Evolutionary conservation across 495 filamentous ascomycete species (phyloP).

Genomic region (Chaetomium fimeti): DNA sequence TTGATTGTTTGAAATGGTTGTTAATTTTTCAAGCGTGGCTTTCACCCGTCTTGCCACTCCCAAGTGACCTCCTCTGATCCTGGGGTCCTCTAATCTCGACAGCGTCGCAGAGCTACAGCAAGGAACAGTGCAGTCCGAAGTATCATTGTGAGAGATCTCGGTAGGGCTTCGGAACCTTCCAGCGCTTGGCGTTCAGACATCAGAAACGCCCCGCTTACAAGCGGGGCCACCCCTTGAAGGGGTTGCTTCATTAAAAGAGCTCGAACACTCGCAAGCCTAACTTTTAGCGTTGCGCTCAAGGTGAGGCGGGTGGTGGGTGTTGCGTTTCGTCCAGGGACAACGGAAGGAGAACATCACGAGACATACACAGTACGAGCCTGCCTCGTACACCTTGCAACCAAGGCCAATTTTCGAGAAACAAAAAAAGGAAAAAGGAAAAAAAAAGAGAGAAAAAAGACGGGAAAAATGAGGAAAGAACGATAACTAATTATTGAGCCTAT

Average conservation of each 20-base stretch:
- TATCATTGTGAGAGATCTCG: conserved; percentile 1
- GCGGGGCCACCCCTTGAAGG: conserved; percentile 21
- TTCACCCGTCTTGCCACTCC: neutral
- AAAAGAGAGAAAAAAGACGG: no score
- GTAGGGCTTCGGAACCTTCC: conserved; percentile 6
- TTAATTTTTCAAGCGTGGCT: neutral
- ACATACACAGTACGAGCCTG: neutral
- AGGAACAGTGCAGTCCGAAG: neutral
- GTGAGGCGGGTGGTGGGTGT: neutral
- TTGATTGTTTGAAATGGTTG: neutral
- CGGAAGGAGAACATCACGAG: neutral
- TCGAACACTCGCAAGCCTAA: conserved; percentile 5
- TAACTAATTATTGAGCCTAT: conserved; percentile 20
- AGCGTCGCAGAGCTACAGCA: conserved; percentile 15
- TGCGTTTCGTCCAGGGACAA: conserved; percentile 6
- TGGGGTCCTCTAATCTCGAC: conserved; percentile 17
- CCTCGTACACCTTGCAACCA: neutral
- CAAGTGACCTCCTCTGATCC: neutral
- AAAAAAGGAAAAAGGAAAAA: no score
- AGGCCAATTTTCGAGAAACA: neutral
- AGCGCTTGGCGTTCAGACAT: conserved; percentile 15
- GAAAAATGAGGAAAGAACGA: neutral
- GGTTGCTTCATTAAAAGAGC: neutral
- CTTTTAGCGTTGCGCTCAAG: neutral
- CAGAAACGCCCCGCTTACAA: conserved; percentile 7